A percentile compares a stretch with the other conserved stretches of the same genome.
Evolutionary conservation across 306 rosid genomes (phyloP).

Genomic region (Acacia confusa): DNA sequence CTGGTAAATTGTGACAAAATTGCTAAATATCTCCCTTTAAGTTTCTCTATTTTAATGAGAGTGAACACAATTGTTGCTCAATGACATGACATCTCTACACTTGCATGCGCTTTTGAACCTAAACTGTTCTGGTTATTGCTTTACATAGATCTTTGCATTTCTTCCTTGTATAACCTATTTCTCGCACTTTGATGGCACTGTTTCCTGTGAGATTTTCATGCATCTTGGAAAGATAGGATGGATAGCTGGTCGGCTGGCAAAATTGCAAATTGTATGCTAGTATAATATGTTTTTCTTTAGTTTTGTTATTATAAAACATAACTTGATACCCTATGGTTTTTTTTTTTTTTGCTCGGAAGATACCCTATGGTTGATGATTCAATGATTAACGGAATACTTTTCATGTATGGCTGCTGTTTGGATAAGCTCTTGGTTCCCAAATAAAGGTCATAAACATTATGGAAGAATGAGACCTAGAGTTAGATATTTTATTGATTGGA

Average conservation of each 20-base stretch:
- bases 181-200: neutral
- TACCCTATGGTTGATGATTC: neutral
- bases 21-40: neutral
- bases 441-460: neutral
- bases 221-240: neutral
- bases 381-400: neutral
- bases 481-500: neutral
- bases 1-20: neutral
- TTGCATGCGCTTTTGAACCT: neutral
- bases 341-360: too few relatives aligned
- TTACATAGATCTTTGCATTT: neutral
- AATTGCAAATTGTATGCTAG: neutral
- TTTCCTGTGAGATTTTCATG: neutral
- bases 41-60: neutral
- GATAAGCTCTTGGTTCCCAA: conserved; percentile 13
- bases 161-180: conserved; percentile 1
- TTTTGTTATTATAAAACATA: neutral
- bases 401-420: neutral
- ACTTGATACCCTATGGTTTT: neutral
- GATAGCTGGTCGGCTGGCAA: neutral
- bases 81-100: neutral
- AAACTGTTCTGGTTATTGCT: neutral
- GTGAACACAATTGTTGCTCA: neutral
- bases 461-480: conserved; percentile 6
- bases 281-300: conserved; percentile 3